phyloP scores from a whole-genome alignment of 305 asterid species.

The Fraxinus angustifolia region DNA sequence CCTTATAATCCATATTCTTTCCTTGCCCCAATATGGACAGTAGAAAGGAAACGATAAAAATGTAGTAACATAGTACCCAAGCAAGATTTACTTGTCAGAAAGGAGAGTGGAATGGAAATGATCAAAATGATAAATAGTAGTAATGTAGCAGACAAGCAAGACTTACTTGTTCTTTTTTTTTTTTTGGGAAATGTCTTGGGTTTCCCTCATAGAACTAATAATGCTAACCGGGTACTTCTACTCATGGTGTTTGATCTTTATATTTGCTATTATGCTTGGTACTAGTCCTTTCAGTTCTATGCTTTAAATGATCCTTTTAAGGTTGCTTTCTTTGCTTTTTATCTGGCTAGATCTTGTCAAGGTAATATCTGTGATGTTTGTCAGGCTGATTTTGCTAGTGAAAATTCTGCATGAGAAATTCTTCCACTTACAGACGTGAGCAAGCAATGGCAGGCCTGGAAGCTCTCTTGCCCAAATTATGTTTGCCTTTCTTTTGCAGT shows the following conservation, averaged over 20 bases:
- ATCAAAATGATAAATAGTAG: background rate
- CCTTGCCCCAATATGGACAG: background rate
- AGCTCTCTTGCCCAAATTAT: background rate
- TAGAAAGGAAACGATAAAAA: background rate
- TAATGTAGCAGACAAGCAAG: background rate
- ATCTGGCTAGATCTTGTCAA: background rate
- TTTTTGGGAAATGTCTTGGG: background rate
- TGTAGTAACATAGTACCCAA: too few species aligned
- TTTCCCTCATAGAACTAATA: background rate
- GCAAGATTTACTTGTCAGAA: background rate
- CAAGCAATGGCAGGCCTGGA: background rate
- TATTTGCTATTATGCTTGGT: background rate
- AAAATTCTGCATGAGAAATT: background rate
- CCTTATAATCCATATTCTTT: background rate
- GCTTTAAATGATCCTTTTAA: background rate
- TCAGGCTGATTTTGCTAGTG: background rate
- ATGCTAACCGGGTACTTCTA: background rate
- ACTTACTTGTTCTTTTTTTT: too few species aligned
- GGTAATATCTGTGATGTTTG: background rate
- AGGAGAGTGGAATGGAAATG: background rate
- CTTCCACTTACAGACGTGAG: background rate
- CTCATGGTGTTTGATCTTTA: background rate
- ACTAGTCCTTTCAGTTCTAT: background rate
- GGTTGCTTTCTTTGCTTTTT: background rate
- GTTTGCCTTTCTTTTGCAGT: background rate